phyloP scores from a whole-genome alignment of 2,329 filamentous ascomycete species.

The Penicillium sp. region DNA sequence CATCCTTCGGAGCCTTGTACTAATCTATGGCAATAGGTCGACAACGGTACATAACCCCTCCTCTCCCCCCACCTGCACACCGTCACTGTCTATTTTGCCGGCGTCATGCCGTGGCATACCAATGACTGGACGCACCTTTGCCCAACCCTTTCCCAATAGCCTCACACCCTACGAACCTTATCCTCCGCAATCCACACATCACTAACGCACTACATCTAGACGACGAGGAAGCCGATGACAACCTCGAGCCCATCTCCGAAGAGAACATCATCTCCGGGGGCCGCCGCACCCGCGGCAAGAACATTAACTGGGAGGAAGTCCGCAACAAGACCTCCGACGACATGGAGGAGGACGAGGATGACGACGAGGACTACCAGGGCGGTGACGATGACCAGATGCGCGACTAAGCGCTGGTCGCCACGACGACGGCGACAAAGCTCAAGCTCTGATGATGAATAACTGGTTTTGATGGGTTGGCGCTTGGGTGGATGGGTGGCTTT shows the following conservation, averaged over 20 bases:
- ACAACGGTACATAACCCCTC: slow-evolving; percentile 20
- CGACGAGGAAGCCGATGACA: slow-evolving; percentile 75
- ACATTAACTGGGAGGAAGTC: slow-evolving; percentile 91
- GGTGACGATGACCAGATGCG: slow-evolving; percentile 43
- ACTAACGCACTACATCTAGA: slow-evolving; percentile 27
- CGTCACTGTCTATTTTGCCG: background rate
- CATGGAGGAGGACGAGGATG: slow-evolving; percentile 62
- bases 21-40: slow-evolving; percentile 20
- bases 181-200: slow-evolving; percentile 22
- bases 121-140: background rate
- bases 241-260: slow-evolving; percentile 87
- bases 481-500: slow-evolving; percentile 13
- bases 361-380: slow-evolving; percentile 35
- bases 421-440: slow-evolving; percentile 14
- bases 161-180: background rate
- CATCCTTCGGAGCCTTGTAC: background rate
- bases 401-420: slow-evolving; percentile 32
- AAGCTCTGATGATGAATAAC: slow-evolving; percentile 17
- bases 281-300: slow-evolving; percentile 84
- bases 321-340: slow-evolving; percentile 74
- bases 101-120: background rate
- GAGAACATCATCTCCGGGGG: slow-evolving; percentile 81
- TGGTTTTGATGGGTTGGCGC: slow-evolving; percentile 24
- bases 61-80: background rate
- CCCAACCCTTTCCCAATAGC: background rate